Evolutionary conservation across 257 asterid genomes (phyloP).

Genomic region (Fraxinus anomala): DNA sequence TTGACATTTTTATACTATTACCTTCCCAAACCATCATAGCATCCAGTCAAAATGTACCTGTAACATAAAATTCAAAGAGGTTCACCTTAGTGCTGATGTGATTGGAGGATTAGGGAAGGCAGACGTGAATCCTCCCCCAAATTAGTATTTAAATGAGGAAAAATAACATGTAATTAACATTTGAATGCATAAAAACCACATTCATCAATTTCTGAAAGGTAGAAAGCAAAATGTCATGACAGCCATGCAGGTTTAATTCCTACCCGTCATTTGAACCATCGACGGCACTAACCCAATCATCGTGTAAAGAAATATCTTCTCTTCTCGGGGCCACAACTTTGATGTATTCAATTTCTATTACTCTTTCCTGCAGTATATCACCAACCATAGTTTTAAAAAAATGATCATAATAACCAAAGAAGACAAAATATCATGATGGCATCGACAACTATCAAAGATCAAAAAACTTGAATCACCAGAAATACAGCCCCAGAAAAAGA

Average conservation of each 20-base stretch:
- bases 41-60: conserved; percentile 90
- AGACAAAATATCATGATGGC: conserved; percentile 5
- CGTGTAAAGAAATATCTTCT: conserved; percentile 80
- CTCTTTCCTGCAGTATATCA: conserved; percentile 68
- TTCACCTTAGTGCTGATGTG: conserved; percentile 17
- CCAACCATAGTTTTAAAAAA: conserved; percentile 8
- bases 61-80: conserved; percentile 26
- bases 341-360: conserved; percentile 84
- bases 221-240: background rate
- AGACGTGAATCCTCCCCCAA: conserved; percentile 1
- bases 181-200: background rate
- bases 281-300: conserved; percentile 97
- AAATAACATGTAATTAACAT: conserved; percentile 15
- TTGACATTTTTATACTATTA: conserved; percentile 30
- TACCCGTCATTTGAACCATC: conserved; percentile 85
- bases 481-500: background rate
- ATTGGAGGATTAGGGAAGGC: background rate
- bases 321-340: conserved; percentile 84
- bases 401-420: background rate
- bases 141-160: conserved; percentile 15
- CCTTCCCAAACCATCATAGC: conserved; percentile 97
- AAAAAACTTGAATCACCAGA: background rate
- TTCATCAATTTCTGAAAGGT: conserved; percentile 1
- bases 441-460: background rate
- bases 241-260: conserved; percentile 22